Evolutionary conservation across 345 rosid species (phyloP).

Genomic region (Citrus medica): DNA sequence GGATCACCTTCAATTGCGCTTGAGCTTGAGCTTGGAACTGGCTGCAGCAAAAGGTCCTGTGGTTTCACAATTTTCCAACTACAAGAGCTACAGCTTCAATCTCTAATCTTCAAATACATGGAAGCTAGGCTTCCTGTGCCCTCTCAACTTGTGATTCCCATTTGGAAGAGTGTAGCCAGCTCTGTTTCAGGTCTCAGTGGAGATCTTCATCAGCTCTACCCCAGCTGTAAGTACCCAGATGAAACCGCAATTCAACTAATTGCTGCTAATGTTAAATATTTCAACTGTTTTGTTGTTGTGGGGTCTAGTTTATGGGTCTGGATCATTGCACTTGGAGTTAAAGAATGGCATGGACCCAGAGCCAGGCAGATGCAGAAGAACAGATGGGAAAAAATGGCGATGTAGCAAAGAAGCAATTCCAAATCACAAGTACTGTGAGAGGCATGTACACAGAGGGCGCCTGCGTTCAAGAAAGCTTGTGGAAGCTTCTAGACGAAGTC

Average conservation of each 20-base stretch:
- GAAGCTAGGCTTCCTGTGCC: constrained; percentile 43
- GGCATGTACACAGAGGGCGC: constrained; percentile 50
- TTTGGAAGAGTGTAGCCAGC: constrained; percentile 38
- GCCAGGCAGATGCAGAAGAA: constrained; percentile 55
- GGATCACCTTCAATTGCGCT: constrained; percentile 32
- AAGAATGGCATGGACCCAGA: constrained; percentile 38
- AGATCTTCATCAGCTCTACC: constrained; percentile 29
- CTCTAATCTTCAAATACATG: constrained; percentile 39
- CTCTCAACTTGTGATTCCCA: constrained; percentile 38
- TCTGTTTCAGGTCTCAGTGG: constrained; percentile 19
- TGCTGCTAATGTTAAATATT: neutral
- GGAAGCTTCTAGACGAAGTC: constrained; percentile 32
- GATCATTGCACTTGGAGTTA: constrained; percentile 18
- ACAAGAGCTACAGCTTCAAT: constrained; percentile 49
- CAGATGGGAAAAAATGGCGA: constrained; percentile 65
- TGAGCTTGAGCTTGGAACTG: constrained; percentile 37
- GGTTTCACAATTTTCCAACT: constrained; percentile 44
- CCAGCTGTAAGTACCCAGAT: constrained; percentile 27
- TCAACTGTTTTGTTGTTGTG: neutral
- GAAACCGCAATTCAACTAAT: neutral
- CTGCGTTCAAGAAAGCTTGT: constrained; percentile 55
- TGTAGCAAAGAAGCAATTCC: constrained; percentile 47
- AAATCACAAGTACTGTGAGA: constrained; percentile 48
- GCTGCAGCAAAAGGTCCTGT: neutral
- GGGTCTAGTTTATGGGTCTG: constrained; percentile 19